Percentiles rank a stretch among this genome's conserved stretches.
phyloP scores from a whole-genome alignment of 2,329 filamentous ascomycete species.

The Plenodomus tracheiphilus region DNA sequence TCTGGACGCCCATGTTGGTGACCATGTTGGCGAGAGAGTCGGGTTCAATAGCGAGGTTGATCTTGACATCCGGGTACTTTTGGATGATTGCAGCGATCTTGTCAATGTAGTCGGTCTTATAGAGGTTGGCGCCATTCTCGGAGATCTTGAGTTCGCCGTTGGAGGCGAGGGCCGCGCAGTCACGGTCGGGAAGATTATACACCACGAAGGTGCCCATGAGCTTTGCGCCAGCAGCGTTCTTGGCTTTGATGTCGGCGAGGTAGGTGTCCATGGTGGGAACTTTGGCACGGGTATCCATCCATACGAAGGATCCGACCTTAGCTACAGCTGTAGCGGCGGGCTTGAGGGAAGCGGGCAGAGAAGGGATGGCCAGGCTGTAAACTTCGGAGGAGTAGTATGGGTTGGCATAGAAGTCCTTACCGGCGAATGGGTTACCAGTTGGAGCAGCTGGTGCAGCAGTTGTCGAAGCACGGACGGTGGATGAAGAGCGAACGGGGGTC shows the following conservation, averaged over 20 bases:
- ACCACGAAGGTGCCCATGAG: constrained; percentile 61
- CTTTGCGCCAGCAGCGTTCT: constrained; percentile 54
- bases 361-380: constrained; percentile 62
- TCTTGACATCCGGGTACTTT: constrained; percentile 56
- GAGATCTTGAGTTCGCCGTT: constrained; percentile 65
- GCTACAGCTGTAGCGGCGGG: constrained; percentile 55
- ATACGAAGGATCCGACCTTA: constrained; percentile 56
- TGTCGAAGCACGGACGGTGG: constrained; percentile 10
- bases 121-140: constrained; percentile 54
- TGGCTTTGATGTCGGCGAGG: constrained; percentile 51
- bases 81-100: constrained; percentile 58
- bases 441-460: constrained; percentile 18
- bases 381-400: constrained; percentile 59
- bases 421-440: constrained; percentile 55
- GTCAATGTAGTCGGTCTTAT: constrained; percentile 57
- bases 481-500: constrained; percentile 12
- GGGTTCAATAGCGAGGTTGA: constrained; percentile 55
- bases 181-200: constrained; percentile 66
- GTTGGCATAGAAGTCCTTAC: constrained; percentile 56
- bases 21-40: constrained; percentile 61
- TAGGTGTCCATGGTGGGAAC: constrained; percentile 54
- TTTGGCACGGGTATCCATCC: constrained; percentile 57
- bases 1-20: constrained; percentile 59
- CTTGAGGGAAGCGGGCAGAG: constrained; percentile 58
- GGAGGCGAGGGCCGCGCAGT: constrained; percentile 65